Base-by-base conservation (phyloP, 257 asterid species). In the Rubia yunnanensis region DNA sequence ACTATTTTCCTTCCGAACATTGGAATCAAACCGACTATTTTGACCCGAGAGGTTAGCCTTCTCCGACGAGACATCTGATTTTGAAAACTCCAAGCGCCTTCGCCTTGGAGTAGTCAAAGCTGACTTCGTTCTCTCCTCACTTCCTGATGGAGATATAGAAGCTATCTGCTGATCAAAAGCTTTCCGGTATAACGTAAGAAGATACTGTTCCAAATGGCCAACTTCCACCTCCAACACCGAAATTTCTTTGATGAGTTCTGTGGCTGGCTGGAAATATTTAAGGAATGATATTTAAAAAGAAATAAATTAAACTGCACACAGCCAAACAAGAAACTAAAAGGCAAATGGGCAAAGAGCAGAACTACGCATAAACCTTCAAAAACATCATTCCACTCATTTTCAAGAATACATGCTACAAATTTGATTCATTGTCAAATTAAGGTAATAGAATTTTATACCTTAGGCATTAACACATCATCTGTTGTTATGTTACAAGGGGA, bases 141-240 rank as follows among this genome's bases (percentile, higher is more conserved):
- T 80, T 67, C 77, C 76, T 5, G 83, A 64, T 24, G 97, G 95
- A 72, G 94, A 84, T 58, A 82, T 10, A 30, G 86, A 76, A 28
- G 90, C 59, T 60, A 66, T 36, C 69, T 86, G 96, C 66, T 83
- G 91, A 79, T 88, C 96, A 68, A 94, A 94, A 35, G 99, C 99
- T 76, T 88, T 85, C 69, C 99, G 72, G 79, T 94, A 91, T 44
- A 90, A 79, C 10, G 91, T 81, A 46, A 94, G 96, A 72, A 94
- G 99, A 76, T 94, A 87, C 58, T 94, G 98, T 72, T 94, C 99
- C 84, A 94, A 83, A 73, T 86, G 96, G 66, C 86, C 89, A 27
- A 94, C 98, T 85, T 94, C 96, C 71, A 91, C 74, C 82, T 94
- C 99, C 73, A 94, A 71, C 20, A 91, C 81, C 14, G 99, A 80